Base-by-base conservation (phyloP, 139 green algal genomes). In the Choricystis sp. region DNA sequence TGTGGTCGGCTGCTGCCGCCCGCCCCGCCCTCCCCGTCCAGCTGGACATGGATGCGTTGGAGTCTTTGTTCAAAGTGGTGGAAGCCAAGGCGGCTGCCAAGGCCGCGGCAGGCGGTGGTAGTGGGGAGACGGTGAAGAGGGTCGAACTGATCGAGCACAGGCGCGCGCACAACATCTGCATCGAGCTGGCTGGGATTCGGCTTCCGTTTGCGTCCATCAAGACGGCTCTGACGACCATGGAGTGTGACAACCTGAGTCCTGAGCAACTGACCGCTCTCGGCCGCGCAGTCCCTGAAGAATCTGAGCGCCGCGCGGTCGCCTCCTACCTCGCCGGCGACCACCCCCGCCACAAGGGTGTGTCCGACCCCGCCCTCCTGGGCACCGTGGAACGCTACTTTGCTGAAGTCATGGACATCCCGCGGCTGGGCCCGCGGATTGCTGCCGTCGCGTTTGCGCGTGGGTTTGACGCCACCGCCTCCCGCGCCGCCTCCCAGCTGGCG, bases 141-240 rank as follows among this genome's bases (percentile, higher is more conserved):
- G n/a, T n/a, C n/a, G n/a, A n/a, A n/a, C 69, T 94, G 30, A 66
- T 94, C n/a, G 86, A 91, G 65, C 69, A 85, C 60, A 75, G 78
- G 56, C 72, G 86, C n/a, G 78, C 85, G 2, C 80, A 92, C 74
- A 92, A 91, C 73, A 87, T 92, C 49, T 78, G 72, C 72, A 94
- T 94, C 57, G 76, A 92, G 71, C 76, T 94, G 14, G 77, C 73
- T 2, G 83, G 81, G 49, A 77, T 89, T 24, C 72, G 76, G 57
- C 77, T 82, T 73, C 75, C 77, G 25, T 80, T 85, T 73, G 31
- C 64, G 3, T 66, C 76, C 19, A 87, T 89, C 67, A 83, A 78
- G 74, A 56, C 69, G 2, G 72, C 76, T 4, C 62, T 93, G 55
- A 58, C 87, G 62, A 28, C 59, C 31, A 83, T 90, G 77, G 81